Percentiles rank a stretch among this genome's conserved stretches.
Conservation (phyloP, 2,329 filamentous ascomycete species). For the Pestalotiopsis sp. region DNA sequence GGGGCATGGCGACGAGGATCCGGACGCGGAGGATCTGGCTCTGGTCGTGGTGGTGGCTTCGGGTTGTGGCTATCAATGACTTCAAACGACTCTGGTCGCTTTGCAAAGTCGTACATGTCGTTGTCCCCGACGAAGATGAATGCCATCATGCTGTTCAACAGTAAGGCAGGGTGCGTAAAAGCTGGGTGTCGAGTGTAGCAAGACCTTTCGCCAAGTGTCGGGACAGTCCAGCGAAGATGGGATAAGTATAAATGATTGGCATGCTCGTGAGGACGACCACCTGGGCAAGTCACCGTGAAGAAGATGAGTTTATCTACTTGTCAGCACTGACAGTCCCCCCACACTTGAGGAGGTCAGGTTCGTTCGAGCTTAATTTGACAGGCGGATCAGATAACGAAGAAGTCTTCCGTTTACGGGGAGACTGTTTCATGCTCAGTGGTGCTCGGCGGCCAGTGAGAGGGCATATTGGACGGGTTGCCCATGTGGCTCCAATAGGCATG, state of each 20-base stretch:
- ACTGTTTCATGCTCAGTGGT: not conserved
- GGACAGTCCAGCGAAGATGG: not conserved
- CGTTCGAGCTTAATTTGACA: constrained; percentile 9
- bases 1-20: constrained; percentile 17
- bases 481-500: constrained; percentile 12
- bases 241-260: not conserved
- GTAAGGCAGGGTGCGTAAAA: not conserved
- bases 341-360: not conserved
- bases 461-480: not conserved
- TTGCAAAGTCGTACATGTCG: not conserved
- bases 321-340: not conserved
- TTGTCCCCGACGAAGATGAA: too few relatives aligned
- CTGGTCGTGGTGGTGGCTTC: constrained; percentile 30
- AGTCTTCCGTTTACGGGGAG: constrained; percentile 7
- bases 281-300: not conserved
- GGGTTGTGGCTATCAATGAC: constrained; percentile 23
- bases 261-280: not conserved
- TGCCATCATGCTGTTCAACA: not conserved
- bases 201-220: not conserved
- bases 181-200: not conserved
- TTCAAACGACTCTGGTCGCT: not conserved
- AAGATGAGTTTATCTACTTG: constrained; percentile 9
- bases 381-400: constrained; percentile 4
- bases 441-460: constrained; percentile 4
- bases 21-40: constrained; percentile 32